Conservation (phyloP, 768 basidiomycete genomes). For the Serendipita indica region DNA sequence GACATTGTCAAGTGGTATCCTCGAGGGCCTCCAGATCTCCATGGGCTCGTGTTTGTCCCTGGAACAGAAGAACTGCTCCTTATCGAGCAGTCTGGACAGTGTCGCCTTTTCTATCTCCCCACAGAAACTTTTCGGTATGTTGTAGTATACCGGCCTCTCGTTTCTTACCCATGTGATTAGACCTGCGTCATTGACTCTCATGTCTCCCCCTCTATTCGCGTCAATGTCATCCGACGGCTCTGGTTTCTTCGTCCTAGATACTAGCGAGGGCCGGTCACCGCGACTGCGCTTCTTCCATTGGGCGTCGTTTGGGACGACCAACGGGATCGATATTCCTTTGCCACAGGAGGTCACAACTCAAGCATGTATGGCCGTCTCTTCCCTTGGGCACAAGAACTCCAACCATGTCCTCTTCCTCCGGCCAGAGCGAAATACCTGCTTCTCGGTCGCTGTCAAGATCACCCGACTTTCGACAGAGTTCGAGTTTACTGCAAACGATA, state of each 20-base stretch:
- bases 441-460: slow-evolving; percentile 36
- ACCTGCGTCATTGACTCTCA: neutral
- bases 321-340: slow-evolving; percentile 26
- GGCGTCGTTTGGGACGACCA: slow-evolving; percentile 33
- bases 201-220: slow-evolving; percentile 18
- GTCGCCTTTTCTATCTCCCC: neutral
- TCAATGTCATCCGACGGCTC: slow-evolving; percentile 34
- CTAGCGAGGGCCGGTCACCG: slow-evolving; percentile 13
- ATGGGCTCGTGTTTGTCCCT: neutral
- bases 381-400: slow-evolving; percentile 28
- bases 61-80: slow-evolving; percentile 4
- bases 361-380: slow-evolving; percentile 25
- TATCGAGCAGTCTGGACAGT: neutral
- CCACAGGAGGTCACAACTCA: slow-evolving; percentile 12
- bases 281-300: slow-evolving; percentile 35
- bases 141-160: neutral
- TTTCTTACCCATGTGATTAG: neutral
- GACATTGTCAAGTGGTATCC: neutral
- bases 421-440: slow-evolving; percentile 20
- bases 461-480: slow-evolving; percentile 42
- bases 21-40: neutral
- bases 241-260: slow-evolving; percentile 30
- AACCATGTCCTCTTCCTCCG: slow-evolving; percentile 33
- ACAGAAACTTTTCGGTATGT: slow-evolving; percentile 1
- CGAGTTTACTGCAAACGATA: slow-evolving; percentile 34